phyloP scores from a whole-genome alignment of 371 early-diverging fungal genomes.

The Saksenaea oblongispora region DNA sequence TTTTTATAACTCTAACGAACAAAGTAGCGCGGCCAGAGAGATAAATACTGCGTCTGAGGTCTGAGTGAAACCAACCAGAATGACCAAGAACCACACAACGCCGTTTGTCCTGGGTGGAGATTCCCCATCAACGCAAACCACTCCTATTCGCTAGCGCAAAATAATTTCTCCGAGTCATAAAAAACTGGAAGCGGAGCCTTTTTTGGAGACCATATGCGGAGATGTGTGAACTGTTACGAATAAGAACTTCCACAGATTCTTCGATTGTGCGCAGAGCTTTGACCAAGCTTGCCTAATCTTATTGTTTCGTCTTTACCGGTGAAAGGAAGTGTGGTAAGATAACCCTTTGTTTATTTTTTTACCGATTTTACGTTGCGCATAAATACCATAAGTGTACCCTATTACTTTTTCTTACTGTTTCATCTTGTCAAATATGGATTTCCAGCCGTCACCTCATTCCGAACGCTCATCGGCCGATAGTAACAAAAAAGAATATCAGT shows the following conservation, averaged over 20 bases:
- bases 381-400: not conserved
- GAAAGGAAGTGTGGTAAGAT: no score
- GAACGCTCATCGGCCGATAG: not conserved
- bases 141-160: not conserved
- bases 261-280: not conserved
- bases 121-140: no score
- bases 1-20: no score
- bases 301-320: not conserved
- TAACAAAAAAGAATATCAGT: not conserved
- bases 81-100: no score
- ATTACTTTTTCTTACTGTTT: not conserved
- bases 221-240: not conserved
- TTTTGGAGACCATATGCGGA: not conserved
- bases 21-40: no score
- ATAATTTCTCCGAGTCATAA: not conserved
- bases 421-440: slow-evolving; percentile 1
- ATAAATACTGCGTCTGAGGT: no score
- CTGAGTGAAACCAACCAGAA: no score
- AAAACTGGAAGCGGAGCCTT: not conserved
- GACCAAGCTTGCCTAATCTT: not conserved
- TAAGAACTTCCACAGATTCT: not conserved
- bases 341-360: not conserved
- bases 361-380: not conserved
- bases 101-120: no score
- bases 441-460: not conserved